Evolutionary conservation across 73 alveolate species (phyloP), one percentile per base, ranked within the genome.

Genomic region (Uronychia setigera): DNA sequence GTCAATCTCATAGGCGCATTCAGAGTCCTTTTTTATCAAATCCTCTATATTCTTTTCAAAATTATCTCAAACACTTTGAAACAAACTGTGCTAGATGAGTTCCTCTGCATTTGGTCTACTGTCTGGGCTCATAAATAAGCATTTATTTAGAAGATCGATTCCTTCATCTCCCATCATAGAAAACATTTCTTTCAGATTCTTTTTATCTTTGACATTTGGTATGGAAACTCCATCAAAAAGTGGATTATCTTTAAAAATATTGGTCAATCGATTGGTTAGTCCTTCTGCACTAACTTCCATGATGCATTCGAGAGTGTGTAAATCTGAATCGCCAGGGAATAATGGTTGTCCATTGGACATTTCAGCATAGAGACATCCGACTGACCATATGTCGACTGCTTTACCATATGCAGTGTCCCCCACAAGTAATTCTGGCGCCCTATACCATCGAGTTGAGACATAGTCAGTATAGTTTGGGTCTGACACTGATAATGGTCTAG

Each of bases 371-470:
- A 90, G 80, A 32, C 95, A 90, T 1, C 95, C 95, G 13, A 85
- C 76, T 27, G 95, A 85, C 95, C 95, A 90, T 29, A 90, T 75
- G 76, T 90, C 95, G 0, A 90, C 86, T 9, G 89, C 81, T 57
- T 85, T 59, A 0, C 85, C 91, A 81, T 90, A 90, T 0, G 13
- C 26, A 31, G 74, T 78, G 29, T 85, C 89, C 19, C 95, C 95
- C n/a, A 85, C 92, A 27, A 90, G 78, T 29, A 90, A 57, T 35
- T 90, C 95, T 0, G 95, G 95, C 26, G 95, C 92, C 74, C 95
- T 85, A 76, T 90, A 90, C 95, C 95, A 90, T 78, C 95, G 27
- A 0, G 95, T 90, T 0, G 95, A 90, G 30, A 90, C 95, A 33
- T 90, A 90, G 80, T 90, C 95, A 1, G 95, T 90, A 19, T 75